Base-by-base conservation (phyloP, 1,284 basidiomycete genomes). In the Porodaedalea pini region DNA sequence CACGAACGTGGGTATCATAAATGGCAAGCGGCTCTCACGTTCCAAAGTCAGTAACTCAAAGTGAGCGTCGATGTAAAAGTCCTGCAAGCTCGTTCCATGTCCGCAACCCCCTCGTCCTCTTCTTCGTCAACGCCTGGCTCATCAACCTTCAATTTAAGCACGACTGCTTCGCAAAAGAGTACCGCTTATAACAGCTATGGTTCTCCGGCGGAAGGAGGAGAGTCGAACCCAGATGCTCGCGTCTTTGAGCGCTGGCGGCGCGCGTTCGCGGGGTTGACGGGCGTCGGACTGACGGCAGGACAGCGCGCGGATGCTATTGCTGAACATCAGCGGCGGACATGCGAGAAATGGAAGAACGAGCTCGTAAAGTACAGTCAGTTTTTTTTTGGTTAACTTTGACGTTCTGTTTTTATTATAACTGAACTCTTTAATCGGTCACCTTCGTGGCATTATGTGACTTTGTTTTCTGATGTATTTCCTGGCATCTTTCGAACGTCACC, bases 311-410 rank as follows among this genome's bases (percentile, higher is more conserved):
- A 71, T 8, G 75, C 78, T 59, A 66, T 81, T 49, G 67, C 75
- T 49, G 66, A 69, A 11, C 67, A 75, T 55, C 75, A 80, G 43
- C 69, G 75, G 32, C 66, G 70, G 51, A 72, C 71, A 34, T 86
- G 84, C 68, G 82, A 85, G 64, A 76, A 77, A 67, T 81, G 76
- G 70, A 86, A 83, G 69, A 71, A 70, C 50, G 77, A 81, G 57
- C 72, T 86, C 32, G 78, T 84, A 73, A 70, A 78, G 51, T 75
- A 71, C 60, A 80, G 78, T 80, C 40, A 59, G 75, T 73, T 39
- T 29, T 37, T 40, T 21, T 49, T 54, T 32, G n/a, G n/a, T n/a
- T 39, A 11, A 58, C 41, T 44, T 32, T 60, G 55, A 11, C 36
- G 45, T 10, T 48, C 31, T 44, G 29, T 25, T 37, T 11, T 53